A percentile compares a stretch with the other conserved stretches of the same genome.
Conservation (phyloP, 83 land plant genomes). For the Larix sibirica region DNA sequence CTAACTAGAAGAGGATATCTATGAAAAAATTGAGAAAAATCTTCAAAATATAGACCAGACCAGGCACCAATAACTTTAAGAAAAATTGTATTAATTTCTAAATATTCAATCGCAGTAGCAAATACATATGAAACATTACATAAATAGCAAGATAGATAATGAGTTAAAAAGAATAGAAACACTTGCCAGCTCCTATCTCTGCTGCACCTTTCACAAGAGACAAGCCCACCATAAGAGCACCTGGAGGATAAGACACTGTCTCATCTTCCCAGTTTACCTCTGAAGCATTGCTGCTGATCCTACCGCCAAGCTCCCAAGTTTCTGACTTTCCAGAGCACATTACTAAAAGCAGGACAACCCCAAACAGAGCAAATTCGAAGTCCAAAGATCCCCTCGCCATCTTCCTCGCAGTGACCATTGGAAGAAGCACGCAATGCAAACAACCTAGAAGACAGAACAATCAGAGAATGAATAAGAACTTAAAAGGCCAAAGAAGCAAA, state of each 20-base stretch:
- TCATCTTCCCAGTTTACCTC: slow-evolving; percentile 6
- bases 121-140: neutral
- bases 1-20: too few relatives aligned
- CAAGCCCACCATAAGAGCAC: slow-evolving; percentile 17
- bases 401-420: too few relatives aligned
- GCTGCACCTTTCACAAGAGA: slow-evolving; percentile 17
- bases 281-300: neutral
- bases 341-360: neutral
- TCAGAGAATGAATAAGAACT: too few relatives aligned
- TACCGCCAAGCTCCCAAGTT: neutral
- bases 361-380: too few relatives aligned
- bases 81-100: neutral
- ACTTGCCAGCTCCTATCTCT: slow-evolving; percentile 17
- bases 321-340: neutral
- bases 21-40: neutral
- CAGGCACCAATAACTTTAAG: neutral
- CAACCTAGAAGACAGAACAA: too few relatives aligned
- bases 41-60: neutral
- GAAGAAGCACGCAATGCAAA: too few relatives aligned
- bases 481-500: too few relatives aligned
- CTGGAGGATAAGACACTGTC: neutral
- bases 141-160: neutral
- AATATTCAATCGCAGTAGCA: neutral
- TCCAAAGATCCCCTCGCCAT: too few relatives aligned
- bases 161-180: too few relatives aligned